Base-by-base conservation (phyloP, 129 eudicot species). In the Arctium lappa region DNA sequence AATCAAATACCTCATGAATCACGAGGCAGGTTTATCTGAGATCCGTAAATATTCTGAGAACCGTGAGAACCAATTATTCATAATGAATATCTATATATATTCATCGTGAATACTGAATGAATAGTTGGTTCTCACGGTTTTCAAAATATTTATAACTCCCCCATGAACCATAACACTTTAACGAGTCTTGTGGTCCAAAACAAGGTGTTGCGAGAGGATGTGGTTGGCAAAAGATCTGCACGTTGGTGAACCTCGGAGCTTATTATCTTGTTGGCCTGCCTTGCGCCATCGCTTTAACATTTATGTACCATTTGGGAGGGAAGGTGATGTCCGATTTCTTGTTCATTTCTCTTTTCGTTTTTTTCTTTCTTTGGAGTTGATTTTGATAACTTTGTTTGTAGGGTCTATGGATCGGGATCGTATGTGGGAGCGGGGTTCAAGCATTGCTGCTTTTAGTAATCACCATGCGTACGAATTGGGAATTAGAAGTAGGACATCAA, bases 171-270 rank as follows among this genome's bases (percentile, higher is more conserved):
- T 81, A 74, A 40, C n/a, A 31, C 63, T 81, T 32, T 50, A 38
- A 77, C 8, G 37, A n/a, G 34, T 31, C 50, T 11, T 13, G 16
- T 62, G 46, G 30, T 78, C 16, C 3, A 69, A 8, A 32, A 22
- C 46, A 56, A 90, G 94, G 94, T 42, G 77, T 63, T 74, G 91
- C 86, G 1, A 84, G 90, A 88, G 94, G 94, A 79, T 90, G 94
- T 78, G 94, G 90, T 31, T 84, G 88, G 92, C 91, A 90, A 80
- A 90, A 84, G 82, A 85, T 82, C 18, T 84, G 92, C 70, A 86
- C 87, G 2, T 85, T 39, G 48, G 91, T 90, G 79, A 88, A 88
- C 79, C 81, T 90, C 2, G 90, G 88, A 80, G 84, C 94, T 13
- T 88, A 86, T 60, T 90, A 88, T 76, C 74, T 88, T 12, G 75